phyloP scores from a whole-genome alignment of 768 basidiomycete genomes.

The Pleurotus citrinopileatus region DNA sequence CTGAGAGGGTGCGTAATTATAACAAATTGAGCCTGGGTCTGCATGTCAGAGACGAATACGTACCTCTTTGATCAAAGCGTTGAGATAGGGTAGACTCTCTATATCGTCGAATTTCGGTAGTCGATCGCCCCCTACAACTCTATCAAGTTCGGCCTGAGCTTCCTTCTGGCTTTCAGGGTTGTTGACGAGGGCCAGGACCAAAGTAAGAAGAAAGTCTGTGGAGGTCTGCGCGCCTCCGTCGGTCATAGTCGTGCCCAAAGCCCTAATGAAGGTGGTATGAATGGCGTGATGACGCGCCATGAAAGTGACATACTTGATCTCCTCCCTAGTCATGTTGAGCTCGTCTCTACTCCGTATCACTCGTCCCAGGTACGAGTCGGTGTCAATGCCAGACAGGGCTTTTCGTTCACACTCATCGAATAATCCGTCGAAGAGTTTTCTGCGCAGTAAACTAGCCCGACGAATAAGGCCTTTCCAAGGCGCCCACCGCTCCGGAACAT shows the following conservation, averaged over 20 bases:
- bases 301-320: background rate
- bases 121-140: slow-evolving; percentile 19
- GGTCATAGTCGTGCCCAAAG: background rate
- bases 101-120: slow-evolving; percentile 20
- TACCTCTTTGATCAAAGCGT: slow-evolving; percentile 23
- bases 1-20: background rate
- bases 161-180: slow-evolving; percentile 15
- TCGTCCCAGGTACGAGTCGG: background rate
- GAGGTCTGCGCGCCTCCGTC: background rate
- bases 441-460: slow-evolving; percentile 5
- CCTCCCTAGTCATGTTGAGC: background rate
- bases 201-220: background rate
- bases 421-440: background rate
- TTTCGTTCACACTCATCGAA: background rate
- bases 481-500: slow-evolving; percentile 16
- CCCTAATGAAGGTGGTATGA: background rate
- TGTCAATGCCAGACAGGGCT: background rate
- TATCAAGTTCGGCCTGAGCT: slow-evolving; percentile 17
- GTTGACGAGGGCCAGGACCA: background rate
- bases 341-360: background rate
- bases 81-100: slow-evolving; percentile 22
- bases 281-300: background rate
- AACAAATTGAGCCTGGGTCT: background rate
- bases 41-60: background rate
- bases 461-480: slow-evolving; percentile 7